Evolutionary conservation across 768 basidiomycete species (phyloP), one percentile per base, ranked within the genome.

Genomic region (Pleurotus cornucopiae): DNA sequence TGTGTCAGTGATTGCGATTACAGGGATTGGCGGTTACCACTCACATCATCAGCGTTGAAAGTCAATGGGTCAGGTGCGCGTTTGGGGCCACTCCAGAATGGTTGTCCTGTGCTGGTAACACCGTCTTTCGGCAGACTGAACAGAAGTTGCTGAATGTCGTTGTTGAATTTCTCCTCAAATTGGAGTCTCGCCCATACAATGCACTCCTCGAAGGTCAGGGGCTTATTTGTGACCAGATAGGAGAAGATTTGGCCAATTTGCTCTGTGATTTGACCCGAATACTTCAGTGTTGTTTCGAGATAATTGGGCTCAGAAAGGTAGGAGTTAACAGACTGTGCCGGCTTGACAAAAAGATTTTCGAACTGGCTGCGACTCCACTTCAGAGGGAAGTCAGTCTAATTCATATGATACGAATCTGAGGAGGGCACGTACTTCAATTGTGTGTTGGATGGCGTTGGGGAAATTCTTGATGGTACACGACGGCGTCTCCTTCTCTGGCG

Each of bases 11-110:
- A 26, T 43, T 18, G 25, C 46, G 55, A 54, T 16, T 46, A 40
- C 21, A 25, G 9, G 23, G 26, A 23, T 47, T 51, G 4, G 18
- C 60, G 25, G 5, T 14, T 48, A 18, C n/a, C 0, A 74, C 90
- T 70, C 66, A 98, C 96, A 65, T 98, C 86, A 61, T 79, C 86
- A 7, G 91, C 82, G 71, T 94, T 79, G 73, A 98, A 99, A 4
- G 76, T 76, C 60, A 99, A 75, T 23, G 96, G 78, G 48, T 98
- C 94, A 11, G 97, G 97, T 5, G 95, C 96, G 58, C 97, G 84
- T 77, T 99, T 99, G 2, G 97, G 97, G 16, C 95, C 94, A 63
- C 93, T 95, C 97, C 97, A 99, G 82, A 99, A 99, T 9, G 94
- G 95, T 63, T 94, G 91, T 4, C 97, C 97, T 16, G 86, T 88